Percentiles rank a stretch among this genome's conserved stretches.
These are phyloP conservation scores for Alternaria tenuissima DNA, from an alignment of 2,329 filamentous ascomycete genomes.

Conservation along the genomic window DNA sequence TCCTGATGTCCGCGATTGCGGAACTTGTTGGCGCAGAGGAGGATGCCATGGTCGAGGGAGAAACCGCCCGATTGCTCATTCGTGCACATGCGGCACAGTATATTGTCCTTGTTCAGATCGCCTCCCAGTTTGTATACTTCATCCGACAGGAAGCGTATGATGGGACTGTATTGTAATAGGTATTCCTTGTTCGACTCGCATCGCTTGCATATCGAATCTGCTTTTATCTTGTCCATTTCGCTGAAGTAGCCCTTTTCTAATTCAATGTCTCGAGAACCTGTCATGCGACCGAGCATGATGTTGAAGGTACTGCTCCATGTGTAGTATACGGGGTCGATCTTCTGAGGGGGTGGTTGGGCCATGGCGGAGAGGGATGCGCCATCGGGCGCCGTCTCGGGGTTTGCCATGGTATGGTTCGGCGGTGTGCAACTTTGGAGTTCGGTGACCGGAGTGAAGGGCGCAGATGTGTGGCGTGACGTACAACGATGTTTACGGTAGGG, in stretches of 20 bases:
- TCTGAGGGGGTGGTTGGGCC: conserved; percentile 26
- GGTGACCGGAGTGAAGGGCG: neutral
- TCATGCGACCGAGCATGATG: conserved; percentile 72
- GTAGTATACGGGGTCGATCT: conserved; percentile 54
- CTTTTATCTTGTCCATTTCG: conserved; percentile 76
- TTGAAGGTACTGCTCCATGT: conserved; percentile 86
- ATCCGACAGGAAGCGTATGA: conserved; percentile 85
- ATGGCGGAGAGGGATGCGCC: conserved; percentile 37
- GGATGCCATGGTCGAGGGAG: conserved; percentile 82
- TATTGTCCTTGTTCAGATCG: conserved; percentile 74
- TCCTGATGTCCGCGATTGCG: conserved; percentile 82
- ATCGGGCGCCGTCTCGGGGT: conserved; percentile 37
- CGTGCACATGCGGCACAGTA: conserved; percentile 83
- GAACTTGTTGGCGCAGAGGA: conserved; percentile 93
- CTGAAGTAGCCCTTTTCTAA: conserved; percentile 72
- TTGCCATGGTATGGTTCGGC: conserved; percentile 30
- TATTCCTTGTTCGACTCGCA: conserved; percentile 87
- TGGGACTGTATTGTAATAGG: conserved; percentile 82
- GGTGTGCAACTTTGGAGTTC: neutral
- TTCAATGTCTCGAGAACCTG: conserved; percentile 34
- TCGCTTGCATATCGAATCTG: conserved; percentile 77
- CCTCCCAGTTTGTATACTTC: conserved; percentile 83
- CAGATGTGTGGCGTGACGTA: conserved; percentile 15
- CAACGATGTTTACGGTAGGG: conserved; percentile 11
- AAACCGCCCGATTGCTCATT: conserved; percentile 82